Evolutionary conservation across 345 rosid species (phyloP), one percentile per base, ranked within the genome.

Genomic region (Psidium guajava): DNA sequence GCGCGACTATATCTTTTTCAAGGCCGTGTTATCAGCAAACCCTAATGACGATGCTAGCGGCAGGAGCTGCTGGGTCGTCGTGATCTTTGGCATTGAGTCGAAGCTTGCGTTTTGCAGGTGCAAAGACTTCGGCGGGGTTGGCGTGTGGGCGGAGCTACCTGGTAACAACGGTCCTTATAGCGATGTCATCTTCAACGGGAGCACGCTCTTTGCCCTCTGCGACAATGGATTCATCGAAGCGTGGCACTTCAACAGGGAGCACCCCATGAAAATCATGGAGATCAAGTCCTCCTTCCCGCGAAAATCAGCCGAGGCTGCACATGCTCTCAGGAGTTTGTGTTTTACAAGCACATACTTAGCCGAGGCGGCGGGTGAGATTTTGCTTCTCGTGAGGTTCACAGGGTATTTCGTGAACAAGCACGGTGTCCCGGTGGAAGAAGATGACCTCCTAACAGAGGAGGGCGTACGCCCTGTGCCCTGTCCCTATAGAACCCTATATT

Each of bases 391-490:
- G 61, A 69, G 91, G 81, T 64, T 44, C 16, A 16, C 86, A 0
- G 89, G 86, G 20, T 77, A 87, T 44, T 21, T 58, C 40, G 87
- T 89, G 25, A 85, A 86, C 73, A 74, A 7, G 20, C 24, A 84
- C 18, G 87, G 83, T 4, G 42, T 25, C 15, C 52, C 75, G 3
- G 54, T 87, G 36, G 58, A 44, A 11, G 91, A 87, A 22, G 53
- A 44, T n/a, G 64, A 86, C 36, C 51, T 89, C 54, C 24, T 84
- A 10, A 86, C 64, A 8, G 83, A 82, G 24, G 84, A 57, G 59
- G 87, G 58, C 59, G 64, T 64, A 3, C 86, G 85, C 24, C 88
- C 88, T 84, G 15, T 82, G 85, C 56, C 84, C 21, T 87, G 86
- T 61, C 86, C 88, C 0, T 87, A 89, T 36, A 74, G 40, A 4